A percentile compares a stretch with the other conserved stretches of the same genome.
Conservation (phyloP, 768 basidiomycete genomes). For the Amanita exitialis region DNA sequence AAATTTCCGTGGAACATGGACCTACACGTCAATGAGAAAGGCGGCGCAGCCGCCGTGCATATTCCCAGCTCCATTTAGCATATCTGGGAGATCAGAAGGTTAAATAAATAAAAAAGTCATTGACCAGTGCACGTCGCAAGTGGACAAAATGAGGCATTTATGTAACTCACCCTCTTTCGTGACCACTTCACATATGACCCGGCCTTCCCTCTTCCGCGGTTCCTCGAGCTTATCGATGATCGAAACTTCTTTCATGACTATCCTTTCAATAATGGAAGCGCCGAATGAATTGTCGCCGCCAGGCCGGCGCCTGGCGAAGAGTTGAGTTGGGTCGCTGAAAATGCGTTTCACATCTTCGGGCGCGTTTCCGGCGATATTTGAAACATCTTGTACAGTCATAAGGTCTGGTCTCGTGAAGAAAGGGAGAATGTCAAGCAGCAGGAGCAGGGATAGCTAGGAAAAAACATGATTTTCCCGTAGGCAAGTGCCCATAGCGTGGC, state of each 20-base stretch:
- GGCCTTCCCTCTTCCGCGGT: conserved; percentile 17
- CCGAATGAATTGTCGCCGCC: conserved; percentile 9
- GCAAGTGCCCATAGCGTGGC: too few relatives aligned
- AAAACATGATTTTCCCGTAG: too few relatives aligned
- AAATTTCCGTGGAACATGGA: background rate
- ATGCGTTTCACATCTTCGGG: conserved; percentile 10
- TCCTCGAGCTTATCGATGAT: conserved; percentile 18
- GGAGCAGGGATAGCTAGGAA: too few relatives aligned
- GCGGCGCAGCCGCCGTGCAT: conserved; percentile 50
- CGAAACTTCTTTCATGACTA: conserved; percentile 14
- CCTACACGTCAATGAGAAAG: conserved; percentile 41
- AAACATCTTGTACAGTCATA: background rate
- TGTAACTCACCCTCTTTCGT: conserved; percentile 14
- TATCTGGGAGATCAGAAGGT: background rate
- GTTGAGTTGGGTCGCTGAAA: background rate
- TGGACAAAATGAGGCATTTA: background rate
- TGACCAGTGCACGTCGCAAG: too few relatives aligned
- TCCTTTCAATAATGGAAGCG: conserved; percentile 8
- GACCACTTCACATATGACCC: conserved; percentile 18
- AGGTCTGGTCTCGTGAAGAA: background rate
- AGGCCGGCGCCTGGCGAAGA: background rate
- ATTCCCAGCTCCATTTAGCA: conserved; percentile 19
- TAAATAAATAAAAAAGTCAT: too few relatives aligned
- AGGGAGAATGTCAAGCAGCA: background rate
- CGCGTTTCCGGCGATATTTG: conserved; percentile 11